Base-by-base conservation (phyloP, 2,329 filamentous ascomycete genomes). In the Microdochium bolleyi region DNA sequence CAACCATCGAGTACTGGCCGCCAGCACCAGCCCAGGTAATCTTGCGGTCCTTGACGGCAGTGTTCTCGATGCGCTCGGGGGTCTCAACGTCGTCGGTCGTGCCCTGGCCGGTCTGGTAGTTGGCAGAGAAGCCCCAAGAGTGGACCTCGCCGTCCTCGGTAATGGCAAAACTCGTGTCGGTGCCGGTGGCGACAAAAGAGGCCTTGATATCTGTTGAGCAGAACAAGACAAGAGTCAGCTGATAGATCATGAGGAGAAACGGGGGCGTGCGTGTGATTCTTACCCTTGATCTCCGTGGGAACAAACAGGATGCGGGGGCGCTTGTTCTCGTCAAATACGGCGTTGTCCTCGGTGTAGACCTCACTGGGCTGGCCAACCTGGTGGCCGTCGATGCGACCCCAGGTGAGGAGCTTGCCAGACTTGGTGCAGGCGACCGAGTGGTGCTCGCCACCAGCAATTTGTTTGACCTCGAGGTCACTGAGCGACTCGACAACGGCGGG, bases 51-150 rank as follows among this genome's bases (percentile, higher is more conserved):
- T 84, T 79, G 25, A 94, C 81, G 44, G 90, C 91, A 13, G 85
- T 88, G 73, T 96, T 96, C 63, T 95, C 88, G 53, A 96, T 88
- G 49, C 85, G 63, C 0, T 87, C 94, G 0, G 92, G 89, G 24
- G 81, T 77, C 59, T 86, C 79, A 27, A 96, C 79, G 60, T 96
- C 90, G 50, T 94, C 88, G n/a, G 82, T 82, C 1, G 78, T 84
- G 44, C 88, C 88, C 61, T 85, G 84, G 11, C 89, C 89, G 3
- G 87, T 90, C 71, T 92, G 88, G 68, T 89, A 92, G 62, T 87
- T 90, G 49, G 82, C 82, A 13, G 82, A 87, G 73, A 92, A 92
- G 3, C 89, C 89, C 88, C 88, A 94, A 2, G 82, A 82, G 70
- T 84, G 91, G 2, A 84, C 87, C 60, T 82, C 81, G 56, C 89